Evolutionary conservation across 495 filamentous ascomycete genomes (phyloP).

Genomic region (Rostrohypoxylon terebratum): DNA sequence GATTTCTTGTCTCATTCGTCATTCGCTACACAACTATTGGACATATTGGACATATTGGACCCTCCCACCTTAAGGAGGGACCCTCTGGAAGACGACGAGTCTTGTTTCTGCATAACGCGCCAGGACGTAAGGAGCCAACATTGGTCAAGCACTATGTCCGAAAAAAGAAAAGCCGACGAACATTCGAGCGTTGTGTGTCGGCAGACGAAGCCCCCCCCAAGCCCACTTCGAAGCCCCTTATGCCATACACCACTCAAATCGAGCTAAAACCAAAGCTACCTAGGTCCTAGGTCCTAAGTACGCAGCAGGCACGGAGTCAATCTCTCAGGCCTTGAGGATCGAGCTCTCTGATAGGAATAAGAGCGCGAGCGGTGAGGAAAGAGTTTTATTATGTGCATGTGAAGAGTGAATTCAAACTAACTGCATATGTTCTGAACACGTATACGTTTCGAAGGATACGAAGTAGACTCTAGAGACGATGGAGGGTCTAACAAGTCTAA

Average conservation of each 20-base stretch:
- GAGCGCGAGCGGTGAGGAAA: slow-evolving; percentile 19
- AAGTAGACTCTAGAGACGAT: too few species aligned
- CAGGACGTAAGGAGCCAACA: slow-evolving; percentile 40
- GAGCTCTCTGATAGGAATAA: slow-evolving; percentile 8
- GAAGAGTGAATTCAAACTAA: neutral
- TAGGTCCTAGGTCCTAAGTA: too few species aligned
- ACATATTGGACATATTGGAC: slow-evolving; percentile 19
- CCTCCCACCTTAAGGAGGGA: slow-evolving; percentile 9
- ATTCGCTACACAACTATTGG: slow-evolving; percentile 19
- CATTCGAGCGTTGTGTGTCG: neutral
- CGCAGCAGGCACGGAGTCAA: neutral
- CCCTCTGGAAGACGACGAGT: slow-evolving; percentile 6
- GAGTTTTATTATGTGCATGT: neutral
- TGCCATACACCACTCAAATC: neutral
- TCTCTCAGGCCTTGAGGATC: neutral
- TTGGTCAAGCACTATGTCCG: slow-evolving; percentile 22
- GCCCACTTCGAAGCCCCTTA: neutral
- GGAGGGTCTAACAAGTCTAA: neutral
- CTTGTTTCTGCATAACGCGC: slow-evolving; percentile 36
- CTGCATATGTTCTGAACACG: neutral
- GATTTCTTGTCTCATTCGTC: slow-evolving; percentile 29
- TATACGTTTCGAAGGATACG: neutral
- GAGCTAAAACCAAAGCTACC: neutral
- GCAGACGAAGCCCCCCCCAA: slow-evolving; percentile 1
- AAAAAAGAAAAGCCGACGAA: slow-evolving; percentile 30